phyloP scores from a whole-genome alignment of 805 yeast genomes.

The Nadsonia fulvescens region DNA sequence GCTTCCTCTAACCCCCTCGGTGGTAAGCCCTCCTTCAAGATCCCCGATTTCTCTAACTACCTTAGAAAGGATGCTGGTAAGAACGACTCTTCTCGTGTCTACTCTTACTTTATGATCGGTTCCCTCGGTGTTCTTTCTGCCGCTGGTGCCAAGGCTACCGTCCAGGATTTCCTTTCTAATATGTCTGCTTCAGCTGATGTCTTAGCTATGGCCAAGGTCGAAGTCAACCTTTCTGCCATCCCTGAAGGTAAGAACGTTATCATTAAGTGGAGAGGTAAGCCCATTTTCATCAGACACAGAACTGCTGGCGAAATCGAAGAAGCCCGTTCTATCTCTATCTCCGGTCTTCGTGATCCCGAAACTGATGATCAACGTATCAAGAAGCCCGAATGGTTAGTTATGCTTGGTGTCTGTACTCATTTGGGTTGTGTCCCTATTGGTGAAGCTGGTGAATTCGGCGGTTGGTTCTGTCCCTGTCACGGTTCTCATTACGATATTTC shows the following conservation, averaged over 20 bases:
- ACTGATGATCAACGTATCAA: constrained; percentile 81
- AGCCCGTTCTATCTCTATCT: constrained; percentile 70
- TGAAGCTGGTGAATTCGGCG: constrained; percentile 98
- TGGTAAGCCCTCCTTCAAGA: constrained; percentile 60
- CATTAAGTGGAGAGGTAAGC: constrained; percentile 99
- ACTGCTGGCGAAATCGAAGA: constrained; percentile 82
- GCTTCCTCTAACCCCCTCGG: constrained; percentile 11
- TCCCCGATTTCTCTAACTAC: constrained; percentile 77
- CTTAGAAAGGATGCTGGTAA: constrained; percentile 52
- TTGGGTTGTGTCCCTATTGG: constrained; percentile 99
- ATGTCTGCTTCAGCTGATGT: constrained; percentile 98
- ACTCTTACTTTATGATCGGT: constrained; percentile 95
- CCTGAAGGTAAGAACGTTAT: constrained; percentile 97
- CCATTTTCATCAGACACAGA: constrained; percentile 98
- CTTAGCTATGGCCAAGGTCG: constrained; percentile 98
- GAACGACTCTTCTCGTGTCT: constrained; percentile 66
- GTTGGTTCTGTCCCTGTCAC: constrained; percentile 99
- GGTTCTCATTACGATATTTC: constrained; percentile 99
- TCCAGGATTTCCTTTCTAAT: constrained; percentile 72
- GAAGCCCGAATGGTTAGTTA: constrained; percentile 95
- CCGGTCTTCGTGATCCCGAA: constrained; percentile 84
- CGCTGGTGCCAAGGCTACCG: constrained; percentile 92
- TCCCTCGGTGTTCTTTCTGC: constrained; percentile 80
- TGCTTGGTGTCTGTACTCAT: constrained; percentile 99
- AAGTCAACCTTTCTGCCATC: constrained; percentile 79